These are phyloP conservation scores for Diaporthe caulivora DNA, from an alignment of 2,329 filamentous ascomycete species.

Conservation along the genomic window DNA sequence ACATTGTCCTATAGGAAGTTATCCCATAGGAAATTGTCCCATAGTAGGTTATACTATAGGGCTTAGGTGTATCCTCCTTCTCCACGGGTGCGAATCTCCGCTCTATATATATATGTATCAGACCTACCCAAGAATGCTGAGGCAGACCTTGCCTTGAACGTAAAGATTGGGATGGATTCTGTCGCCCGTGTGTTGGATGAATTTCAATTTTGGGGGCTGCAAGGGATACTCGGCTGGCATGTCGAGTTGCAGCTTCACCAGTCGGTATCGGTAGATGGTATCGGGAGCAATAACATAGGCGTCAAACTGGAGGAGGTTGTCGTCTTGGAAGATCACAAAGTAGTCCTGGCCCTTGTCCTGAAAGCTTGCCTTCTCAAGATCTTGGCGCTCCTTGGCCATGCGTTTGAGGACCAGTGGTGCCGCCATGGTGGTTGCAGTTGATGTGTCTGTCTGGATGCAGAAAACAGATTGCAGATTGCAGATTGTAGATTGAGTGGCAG, in stretches of 20 bases:
- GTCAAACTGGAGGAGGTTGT: not conserved
- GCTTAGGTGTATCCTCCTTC: too few relatives aligned
- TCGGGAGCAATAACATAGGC: constrained; percentile 14
- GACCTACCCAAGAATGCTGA: constrained; percentile 7
- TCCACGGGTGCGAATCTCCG: too few relatives aligned
- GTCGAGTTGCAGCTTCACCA: not conserved
- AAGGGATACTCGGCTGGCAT: not conserved
- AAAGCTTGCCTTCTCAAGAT: constrained; percentile 1
- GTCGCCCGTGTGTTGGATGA: not conserved
- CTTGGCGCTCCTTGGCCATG: constrained; percentile 9
- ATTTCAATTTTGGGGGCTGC: not conserved
- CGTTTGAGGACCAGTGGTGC: not conserved
- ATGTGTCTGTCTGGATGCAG: not conserved
- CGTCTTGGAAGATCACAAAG: constrained; percentile 11
- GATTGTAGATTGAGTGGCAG: not conserved
- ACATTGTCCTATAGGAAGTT: too few relatives aligned
- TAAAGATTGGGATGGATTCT: constrained; percentile 4
- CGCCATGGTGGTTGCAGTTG: not conserved
- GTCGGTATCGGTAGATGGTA: constrained; percentile 3
- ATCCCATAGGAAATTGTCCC: too few relatives aligned
- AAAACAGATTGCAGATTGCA: not conserved
- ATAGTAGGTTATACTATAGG: too few relatives aligned
- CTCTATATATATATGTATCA: too few relatives aligned
- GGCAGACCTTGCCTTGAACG: not conserved
- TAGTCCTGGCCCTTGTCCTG: not conserved